Conservation (phyloP, 108 stramenopile species). For the Hondaea fermentalgiana region DNA sequence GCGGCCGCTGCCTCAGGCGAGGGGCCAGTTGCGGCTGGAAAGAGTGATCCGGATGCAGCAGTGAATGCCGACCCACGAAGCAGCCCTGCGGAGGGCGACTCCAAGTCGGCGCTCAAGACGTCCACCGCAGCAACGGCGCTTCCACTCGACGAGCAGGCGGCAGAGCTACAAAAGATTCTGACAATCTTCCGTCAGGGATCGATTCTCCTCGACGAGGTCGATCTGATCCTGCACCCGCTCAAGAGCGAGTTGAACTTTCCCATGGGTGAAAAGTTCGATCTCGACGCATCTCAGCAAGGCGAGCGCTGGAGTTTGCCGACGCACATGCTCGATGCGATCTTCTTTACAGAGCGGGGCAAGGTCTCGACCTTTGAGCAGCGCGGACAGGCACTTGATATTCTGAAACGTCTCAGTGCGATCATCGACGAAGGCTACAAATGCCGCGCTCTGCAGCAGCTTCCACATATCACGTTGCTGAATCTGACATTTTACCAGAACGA, state of each 20-base stretch:
- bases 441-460: neutral
- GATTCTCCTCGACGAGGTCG: slow-evolving; percentile 39
- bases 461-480: slow-evolving; percentile 24
- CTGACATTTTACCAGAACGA: slow-evolving; percentile 4
- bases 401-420: neutral
- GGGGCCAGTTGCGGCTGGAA: neutral
- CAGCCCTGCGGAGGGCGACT: neutral
- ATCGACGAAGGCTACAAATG: neutral
- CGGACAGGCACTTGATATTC: neutral
- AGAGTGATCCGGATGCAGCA: neutral
- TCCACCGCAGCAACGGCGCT: neutral
- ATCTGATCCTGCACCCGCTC: slow-evolving; percentile 36
- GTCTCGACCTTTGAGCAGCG: slow-evolving; percentile 30
- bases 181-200: slow-evolving; percentile 21
- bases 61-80: too few species aligned
- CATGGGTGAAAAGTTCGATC: slow-evolving; percentile 26
- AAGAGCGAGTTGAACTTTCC: slow-evolving; percentile 41
- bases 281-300: neutral
- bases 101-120: too few species aligned
- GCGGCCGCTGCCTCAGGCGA: neutral
- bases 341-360: neutral
- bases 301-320: slow-evolving; percentile 29
- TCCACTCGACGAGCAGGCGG: slow-evolving; percentile 19
- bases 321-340: slow-evolving; percentile 29
- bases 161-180: slow-evolving; percentile 15